A percentile compares a stretch with the other conserved stretches of the same genome.
These are phyloP conservation scores for Fonsecaea multimorphosa DNA, from an alignment of 2,329 filamentous ascomycete genomes.

Conservation along the genomic window DNA sequence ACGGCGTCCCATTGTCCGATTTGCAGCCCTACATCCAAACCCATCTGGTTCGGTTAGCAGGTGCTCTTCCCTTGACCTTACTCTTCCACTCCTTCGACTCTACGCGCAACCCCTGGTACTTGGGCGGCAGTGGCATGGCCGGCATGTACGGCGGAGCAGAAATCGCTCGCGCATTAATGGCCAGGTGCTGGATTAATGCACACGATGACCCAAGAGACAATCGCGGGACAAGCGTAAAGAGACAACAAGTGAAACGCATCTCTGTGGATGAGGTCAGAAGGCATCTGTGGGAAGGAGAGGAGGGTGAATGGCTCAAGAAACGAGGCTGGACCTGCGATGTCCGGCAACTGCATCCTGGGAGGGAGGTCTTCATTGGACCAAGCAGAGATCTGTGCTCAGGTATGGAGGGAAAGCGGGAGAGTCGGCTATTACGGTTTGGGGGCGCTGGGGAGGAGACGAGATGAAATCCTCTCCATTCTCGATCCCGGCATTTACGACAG, in stretches of 20 bases:
- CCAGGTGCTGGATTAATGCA: slow-evolving; percentile 60
- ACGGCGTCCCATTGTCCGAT: slow-evolving; percentile 55
- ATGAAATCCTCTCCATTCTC: neutral
- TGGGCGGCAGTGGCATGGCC: slow-evolving; percentile 59
- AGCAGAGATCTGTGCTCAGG: slow-evolving; percentile 25
- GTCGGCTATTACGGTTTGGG: slow-evolving; percentile 25
- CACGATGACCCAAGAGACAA: slow-evolving; percentile 62
- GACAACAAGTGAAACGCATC: slow-evolving; percentile 49
- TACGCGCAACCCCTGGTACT: slow-evolving; percentile 60
- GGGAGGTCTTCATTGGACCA: slow-evolving; percentile 32
- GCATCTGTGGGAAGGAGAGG: slow-evolving; percentile 43
- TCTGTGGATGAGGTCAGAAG: slow-evolving; percentile 46
- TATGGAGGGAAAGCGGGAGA: slow-evolving; percentile 30
- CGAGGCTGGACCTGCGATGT: slow-evolving; percentile 39
- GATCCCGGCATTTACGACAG: neutral
- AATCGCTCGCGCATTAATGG: slow-evolving; percentile 56
- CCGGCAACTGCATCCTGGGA: slow-evolving; percentile 33
- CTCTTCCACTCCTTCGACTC: slow-evolving; percentile 61
- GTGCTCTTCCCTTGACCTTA: slow-evolving; percentile 57
- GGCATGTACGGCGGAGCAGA: slow-evolving; percentile 58
- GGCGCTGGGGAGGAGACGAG: slow-evolving; percentile 5
- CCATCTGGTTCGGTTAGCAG: slow-evolving; percentile 51
- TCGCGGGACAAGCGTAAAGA: slow-evolving; percentile 53
- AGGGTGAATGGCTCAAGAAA: slow-evolving; percentile 32
- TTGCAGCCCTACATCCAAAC: slow-evolving; percentile 56